These are phyloP conservation scores for Herpetomonas samuelpessoai DNA, from an alignment of 208 protist genomes.

Conservation along the genomic window DNA sequence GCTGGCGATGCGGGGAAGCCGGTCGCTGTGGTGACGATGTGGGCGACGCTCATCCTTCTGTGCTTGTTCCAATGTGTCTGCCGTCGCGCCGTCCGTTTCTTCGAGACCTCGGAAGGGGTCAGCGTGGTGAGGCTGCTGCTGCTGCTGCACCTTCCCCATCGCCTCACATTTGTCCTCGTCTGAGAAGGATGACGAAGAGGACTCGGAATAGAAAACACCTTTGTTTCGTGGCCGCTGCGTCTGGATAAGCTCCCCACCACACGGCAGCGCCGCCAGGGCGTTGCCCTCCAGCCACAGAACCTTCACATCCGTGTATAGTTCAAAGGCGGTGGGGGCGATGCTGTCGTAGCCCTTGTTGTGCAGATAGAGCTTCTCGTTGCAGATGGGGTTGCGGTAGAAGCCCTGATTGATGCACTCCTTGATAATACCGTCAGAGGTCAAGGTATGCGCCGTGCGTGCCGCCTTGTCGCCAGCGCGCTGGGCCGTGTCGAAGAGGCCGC, in stretches of 20 bases:
- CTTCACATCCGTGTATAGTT: slow-evolving; percentile 85
- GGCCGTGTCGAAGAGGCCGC: not conserved
- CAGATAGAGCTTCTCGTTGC: slow-evolving; percentile 95
- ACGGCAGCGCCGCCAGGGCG: slow-evolving; percentile 55
- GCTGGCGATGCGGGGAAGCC: slow-evolving; percentile 12
- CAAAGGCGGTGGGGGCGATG: slow-evolving; percentile 81
- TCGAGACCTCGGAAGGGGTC: slow-evolving; percentile 4
- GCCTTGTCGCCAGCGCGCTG: not conserved
- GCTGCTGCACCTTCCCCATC: not conserved
- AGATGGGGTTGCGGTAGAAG: slow-evolving; percentile 88
- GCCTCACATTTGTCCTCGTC: slow-evolving; percentile 12
- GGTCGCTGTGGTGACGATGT: not conserved
- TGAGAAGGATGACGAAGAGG: not conserved
- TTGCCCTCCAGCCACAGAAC: slow-evolving; percentile 95
- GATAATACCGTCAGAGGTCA: slow-evolving; percentile 84
- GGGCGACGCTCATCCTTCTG: not conserved
- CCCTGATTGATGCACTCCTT: slow-evolving; percentile 83
- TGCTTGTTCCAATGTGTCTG: not conserved
- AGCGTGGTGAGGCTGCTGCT: not conserved
- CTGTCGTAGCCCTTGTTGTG: slow-evolving; percentile 89
- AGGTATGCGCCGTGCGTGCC: slow-evolving; percentile 8
- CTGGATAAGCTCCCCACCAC: slow-evolving; percentile 46
- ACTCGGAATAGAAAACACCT: not conserved
- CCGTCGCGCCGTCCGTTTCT: slow-evolving; percentile 9
- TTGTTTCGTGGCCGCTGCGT: slow-evolving; percentile 32